These are phyloP conservation scores for Ophiosphaerella herpotricha DNA, from an alignment of 2,329 filamentous ascomycete species.

Conservation along the genomic window DNA sequence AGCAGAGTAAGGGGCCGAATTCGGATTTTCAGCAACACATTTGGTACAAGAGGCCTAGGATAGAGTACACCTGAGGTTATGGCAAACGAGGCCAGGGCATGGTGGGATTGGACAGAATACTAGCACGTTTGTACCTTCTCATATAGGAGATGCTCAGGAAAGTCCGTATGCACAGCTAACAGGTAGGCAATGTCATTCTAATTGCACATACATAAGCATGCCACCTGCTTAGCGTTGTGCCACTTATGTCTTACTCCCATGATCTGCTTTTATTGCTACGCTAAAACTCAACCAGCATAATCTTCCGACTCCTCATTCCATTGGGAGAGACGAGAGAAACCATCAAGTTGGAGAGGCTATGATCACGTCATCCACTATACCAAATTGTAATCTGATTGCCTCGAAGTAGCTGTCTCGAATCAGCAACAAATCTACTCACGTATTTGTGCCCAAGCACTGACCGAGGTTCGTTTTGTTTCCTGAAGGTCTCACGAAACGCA, in stretches of 20 bases:
- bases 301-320: too few relatives aligned
- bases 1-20: conserved; percentile 70
- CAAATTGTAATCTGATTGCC: too few relatives aligned
- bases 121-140: not conserved
- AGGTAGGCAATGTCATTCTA: too few relatives aligned
- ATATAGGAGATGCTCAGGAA: not conserved
- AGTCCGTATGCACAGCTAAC: too few relatives aligned
- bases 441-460: not conserved
- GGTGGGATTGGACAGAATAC: not conserved
- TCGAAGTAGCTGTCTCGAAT: not conserved
- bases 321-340: too few relatives aligned
- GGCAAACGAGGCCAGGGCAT: too few relatives aligned
- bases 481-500: conserved; percentile 10
- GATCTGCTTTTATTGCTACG: too few relatives aligned
- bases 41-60: conserved; percentile 36
- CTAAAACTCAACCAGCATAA: too few relatives aligned
- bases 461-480: not conserved
- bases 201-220: not conserved
- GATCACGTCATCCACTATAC: too few relatives aligned
- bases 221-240: not conserved
- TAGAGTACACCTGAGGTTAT: too few relatives aligned
- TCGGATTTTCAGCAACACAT: conserved; percentile 67
- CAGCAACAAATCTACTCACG: not conserved
- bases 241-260: too few relatives aligned
- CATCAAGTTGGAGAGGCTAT: too few relatives aligned